Percentiles rank a stretch among this genome's conserved stretches.
phyloP scores from a whole-genome alignment of 305 asterid genomes.

The Plantago coronopus region DNA sequence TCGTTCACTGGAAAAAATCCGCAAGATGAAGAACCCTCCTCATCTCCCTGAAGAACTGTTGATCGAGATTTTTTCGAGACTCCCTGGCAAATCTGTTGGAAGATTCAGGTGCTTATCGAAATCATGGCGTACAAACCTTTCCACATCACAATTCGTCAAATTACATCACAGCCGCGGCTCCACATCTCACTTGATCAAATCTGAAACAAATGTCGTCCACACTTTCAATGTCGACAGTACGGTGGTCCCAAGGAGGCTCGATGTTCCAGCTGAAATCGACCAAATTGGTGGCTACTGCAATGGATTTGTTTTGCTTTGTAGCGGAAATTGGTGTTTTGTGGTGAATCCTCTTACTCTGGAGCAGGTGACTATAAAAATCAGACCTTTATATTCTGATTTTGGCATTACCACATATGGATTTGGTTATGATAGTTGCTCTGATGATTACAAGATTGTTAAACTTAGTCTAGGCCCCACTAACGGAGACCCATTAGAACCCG shows the following conservation, averaged over 20 bases:
- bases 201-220: too few relatives aligned
- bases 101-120: background rate
- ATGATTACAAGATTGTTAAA: slow-evolving; percentile 1
- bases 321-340: background rate
- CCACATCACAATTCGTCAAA: background rate
- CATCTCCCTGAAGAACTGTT: background rate
- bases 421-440: background rate
- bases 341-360: background rate
- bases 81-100: background rate
- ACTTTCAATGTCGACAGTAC: background rate
- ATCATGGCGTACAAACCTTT: background rate
- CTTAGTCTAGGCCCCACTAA: background rate
- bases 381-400: fast-evolving
- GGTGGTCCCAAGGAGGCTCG: too few relatives aligned
- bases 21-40: background rate
- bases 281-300: background rate
- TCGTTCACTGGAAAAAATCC: too few relatives aligned
- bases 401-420: background rate
- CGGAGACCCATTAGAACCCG: too few relatives aligned
- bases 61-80: background rate
- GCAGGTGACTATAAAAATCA: background rate
- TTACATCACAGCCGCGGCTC: background rate
- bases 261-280: too few relatives aligned
- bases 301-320: background rate
- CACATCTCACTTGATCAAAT: background rate